Evolutionary conservation across 2,329 filamentous ascomycete genomes (phyloP).

Genomic region (Ceratocystis colombiana): DNA sequence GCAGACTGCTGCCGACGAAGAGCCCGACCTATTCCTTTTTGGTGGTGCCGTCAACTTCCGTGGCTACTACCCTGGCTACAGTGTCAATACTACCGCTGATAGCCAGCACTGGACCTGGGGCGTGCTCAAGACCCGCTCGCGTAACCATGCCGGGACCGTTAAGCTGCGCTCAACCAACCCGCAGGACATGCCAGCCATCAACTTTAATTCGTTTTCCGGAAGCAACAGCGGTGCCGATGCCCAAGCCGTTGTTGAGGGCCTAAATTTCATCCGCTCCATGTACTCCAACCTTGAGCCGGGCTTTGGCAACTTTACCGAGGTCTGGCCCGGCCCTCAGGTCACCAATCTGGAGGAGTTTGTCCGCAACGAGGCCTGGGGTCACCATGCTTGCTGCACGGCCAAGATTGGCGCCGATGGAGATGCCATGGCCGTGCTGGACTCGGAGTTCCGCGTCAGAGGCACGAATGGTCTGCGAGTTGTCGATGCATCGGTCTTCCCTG

Average conservation of each 20-base stretch:
- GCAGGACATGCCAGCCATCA: slow-evolving; percentile 52
- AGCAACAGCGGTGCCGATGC: slow-evolving; percentile 40
- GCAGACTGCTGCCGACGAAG: slow-evolving; percentile 28
- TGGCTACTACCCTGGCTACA: slow-evolving; percentile 48
- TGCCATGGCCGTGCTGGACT: slow-evolving; percentile 47
- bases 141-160: slow-evolving; percentile 53
- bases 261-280: slow-evolving; percentile 30
- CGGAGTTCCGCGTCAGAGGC: slow-evolving; percentile 47
- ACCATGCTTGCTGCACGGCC: slow-evolving; percentile 48
- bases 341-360: slow-evolving; percentile 32
- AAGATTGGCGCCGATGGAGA: slow-evolving; percentile 48
- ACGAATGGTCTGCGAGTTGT: slow-evolving; percentile 49
- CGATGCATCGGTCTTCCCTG: slow-evolving; percentile 49
- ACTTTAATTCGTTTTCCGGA: slow-evolving; percentile 46
- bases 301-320: slow-evolving; percentile 23
- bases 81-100: slow-evolving; percentile 36
- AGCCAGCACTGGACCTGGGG: slow-evolving; percentile 36
- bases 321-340: slow-evolving; percentile 25
- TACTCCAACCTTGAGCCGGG: slow-evolving; percentile 28
- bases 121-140: slow-evolving; percentile 43
- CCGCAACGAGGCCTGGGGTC: slow-evolving; percentile 41
- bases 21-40: slow-evolving; percentile 46
- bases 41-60: slow-evolving; percentile 46
- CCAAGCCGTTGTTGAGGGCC: slow-evolving; percentile 33
- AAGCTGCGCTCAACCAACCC: slow-evolving; percentile 50